Evolutionary conservation across 345 rosid genomes (phyloP).

Genomic region (Pistacia atlantica): DNA sequence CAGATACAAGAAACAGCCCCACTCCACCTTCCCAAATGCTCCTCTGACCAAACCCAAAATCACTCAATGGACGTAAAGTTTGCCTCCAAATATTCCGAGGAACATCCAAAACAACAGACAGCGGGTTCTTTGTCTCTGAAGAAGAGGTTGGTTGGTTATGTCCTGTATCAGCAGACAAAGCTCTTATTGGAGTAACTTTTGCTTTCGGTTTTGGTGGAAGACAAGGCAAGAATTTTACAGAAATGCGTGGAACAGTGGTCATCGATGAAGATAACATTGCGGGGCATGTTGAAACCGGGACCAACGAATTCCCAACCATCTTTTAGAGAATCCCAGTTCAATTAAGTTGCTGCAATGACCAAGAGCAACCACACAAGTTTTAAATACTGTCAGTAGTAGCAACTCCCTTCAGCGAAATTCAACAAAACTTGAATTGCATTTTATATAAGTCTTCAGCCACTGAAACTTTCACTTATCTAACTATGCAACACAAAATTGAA

Average conservation of each 20-base stretch:
- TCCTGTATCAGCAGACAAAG: conserved; percentile 53
- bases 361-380: neutral
- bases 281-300: conserved; percentile 48
- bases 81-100: conserved; percentile 80
- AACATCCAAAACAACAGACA: conserved; percentile 64
- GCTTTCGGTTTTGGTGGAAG: conserved; percentile 57
- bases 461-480: conserved; percentile 9
- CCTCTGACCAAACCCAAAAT: conserved; percentile 90
- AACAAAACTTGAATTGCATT: neutral
- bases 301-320: conserved; percentile 54
- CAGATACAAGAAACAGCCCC: conserved; percentile 89
- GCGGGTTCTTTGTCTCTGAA: conserved; percentile 49
- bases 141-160: conserved; percentile 50
- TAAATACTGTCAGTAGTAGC: neutral
- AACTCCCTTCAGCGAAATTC: neutral
- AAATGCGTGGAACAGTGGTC: conserved; percentile 34
- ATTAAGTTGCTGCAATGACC: neutral
- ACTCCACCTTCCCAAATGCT: conserved; percentile 99
- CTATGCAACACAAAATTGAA: neutral
- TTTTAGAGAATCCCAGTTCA: conserved; percentile 20
- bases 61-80: conserved; percentile 77
- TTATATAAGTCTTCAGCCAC: neutral
- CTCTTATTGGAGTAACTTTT: conserved; percentile 40
- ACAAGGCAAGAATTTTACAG: conserved; percentile 43
- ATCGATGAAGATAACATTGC: conserved; percentile 38